Conservation (phyloP, 305 asterid genomes). For the Fraxinus floribunda region DNA sequence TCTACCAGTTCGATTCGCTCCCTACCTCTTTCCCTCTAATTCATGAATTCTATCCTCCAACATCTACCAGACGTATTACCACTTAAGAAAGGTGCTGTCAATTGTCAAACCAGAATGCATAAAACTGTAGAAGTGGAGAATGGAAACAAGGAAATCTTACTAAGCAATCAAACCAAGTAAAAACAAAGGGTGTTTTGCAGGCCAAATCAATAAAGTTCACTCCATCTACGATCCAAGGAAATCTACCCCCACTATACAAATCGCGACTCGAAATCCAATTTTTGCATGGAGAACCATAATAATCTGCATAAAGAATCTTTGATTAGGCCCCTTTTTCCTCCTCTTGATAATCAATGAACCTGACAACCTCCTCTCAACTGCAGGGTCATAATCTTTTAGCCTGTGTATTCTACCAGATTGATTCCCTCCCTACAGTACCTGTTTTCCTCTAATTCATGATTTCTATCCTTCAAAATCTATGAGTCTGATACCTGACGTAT, state of each 20-base stretch:
- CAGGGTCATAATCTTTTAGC: neutral
- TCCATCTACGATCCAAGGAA: neutral
- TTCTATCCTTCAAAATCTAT: neutral
- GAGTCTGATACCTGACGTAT: neutral
- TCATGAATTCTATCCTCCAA: neutral
- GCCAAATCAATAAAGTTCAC: neutral
- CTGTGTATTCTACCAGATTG: neutral
- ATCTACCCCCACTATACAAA: neutral
- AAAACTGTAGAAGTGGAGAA: neutral
- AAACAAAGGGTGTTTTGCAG: neutral
- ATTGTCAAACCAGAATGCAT: neutral
- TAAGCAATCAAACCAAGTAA: neutral
- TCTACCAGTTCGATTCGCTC: neutral
- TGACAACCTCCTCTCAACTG: neutral
- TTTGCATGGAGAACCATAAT: neutral
- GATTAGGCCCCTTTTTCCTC: neutral
- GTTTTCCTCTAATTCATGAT: neutral
- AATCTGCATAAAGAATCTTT: neutral
- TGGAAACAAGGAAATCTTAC: neutral
- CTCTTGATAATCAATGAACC: neutral
- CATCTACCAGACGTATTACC: neutral
- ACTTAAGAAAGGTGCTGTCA: neutral
- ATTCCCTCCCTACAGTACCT: neutral
- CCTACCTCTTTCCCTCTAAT: neutral
- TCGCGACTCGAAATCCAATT: neutral